Percentiles rank a stretch among this genome's conserved stretches.
These are phyloP conservation scores for Monosporascus sp. DNA, from an alignment of 2,329 filamentous ascomycete species.

Conservation along the genomic window DNA sequence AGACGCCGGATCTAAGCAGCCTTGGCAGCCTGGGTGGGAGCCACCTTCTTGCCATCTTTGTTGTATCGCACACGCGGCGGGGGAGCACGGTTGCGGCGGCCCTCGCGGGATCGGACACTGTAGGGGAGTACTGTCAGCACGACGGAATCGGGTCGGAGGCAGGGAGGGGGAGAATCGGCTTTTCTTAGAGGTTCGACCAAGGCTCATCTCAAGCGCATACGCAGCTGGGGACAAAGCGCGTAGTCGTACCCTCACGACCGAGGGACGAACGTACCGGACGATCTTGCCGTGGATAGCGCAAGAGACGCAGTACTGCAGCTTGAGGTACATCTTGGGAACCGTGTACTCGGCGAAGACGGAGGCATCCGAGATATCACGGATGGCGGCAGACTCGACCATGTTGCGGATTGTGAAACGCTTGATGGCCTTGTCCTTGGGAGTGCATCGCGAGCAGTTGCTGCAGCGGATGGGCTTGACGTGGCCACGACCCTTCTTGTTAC, in stretches of 20 bases:
- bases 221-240: slow-evolving; percentile 25
- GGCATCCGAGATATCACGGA: slow-evolving; percentile 99
- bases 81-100: slow-evolving; percentile 97
- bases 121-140: slow-evolving; percentile 35
- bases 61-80: slow-evolving; percentile 98
- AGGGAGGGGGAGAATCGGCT: slow-evolving; percentile 16
- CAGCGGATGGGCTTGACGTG: slow-evolving; percentile 97
- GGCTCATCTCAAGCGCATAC: slow-evolving; percentile 49
- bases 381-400: slow-evolving; percentile 99
- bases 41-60: slow-evolving; percentile 99
- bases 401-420: slow-evolving; percentile 99
- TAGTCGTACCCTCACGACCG: slow-evolving; percentile 50
- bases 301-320: slow-evolving; percentile 99
- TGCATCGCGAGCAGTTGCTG: slow-evolving; percentile 74
- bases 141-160: slow-evolving; percentile 15
- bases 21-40: slow-evolving; percentile 75
- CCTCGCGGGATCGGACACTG: slow-evolving; percentile 94
- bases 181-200: slow-evolving; percentile 44
- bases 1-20: slow-evolving; percentile 33
- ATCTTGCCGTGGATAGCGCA: slow-evolving; percentile 99
- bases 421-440: slow-evolving; percentile 99
- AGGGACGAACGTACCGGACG: slow-evolving; percentile 81
- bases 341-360: slow-evolving; percentile 99
- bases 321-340: slow-evolving; percentile 99
- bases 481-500: slow-evolving; percentile 99